Conservation (phyloP, 305 asterid species). For the Fraxinus nigra region DNA sequence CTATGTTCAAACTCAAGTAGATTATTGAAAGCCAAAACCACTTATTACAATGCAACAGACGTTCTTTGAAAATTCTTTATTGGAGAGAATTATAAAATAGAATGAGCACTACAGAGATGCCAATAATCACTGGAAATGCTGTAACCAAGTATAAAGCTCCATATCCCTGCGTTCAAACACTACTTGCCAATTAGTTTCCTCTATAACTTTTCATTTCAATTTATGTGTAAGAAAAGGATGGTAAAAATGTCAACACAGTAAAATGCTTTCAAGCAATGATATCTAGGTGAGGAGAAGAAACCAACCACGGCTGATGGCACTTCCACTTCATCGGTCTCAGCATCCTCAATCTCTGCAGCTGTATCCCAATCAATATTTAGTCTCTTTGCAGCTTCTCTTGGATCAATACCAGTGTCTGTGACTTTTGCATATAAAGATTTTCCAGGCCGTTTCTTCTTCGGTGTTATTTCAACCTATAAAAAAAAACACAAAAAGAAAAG, state of each 20-base stretch:
- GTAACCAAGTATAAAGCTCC: constrained; percentile 96
- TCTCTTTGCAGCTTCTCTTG: constrained; percentile 78
- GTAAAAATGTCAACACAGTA: background rate
- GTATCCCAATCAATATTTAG: constrained; percentile 90
- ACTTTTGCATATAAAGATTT: constrained; percentile 78
- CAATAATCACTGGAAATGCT: constrained; percentile 87
- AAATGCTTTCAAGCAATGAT: background rate
- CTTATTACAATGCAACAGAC: background rate
- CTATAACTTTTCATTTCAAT: background rate
- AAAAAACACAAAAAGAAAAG: constrained; percentile 1
- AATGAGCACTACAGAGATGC: constrained; percentile 84
- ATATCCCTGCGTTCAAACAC: constrained; percentile 61
- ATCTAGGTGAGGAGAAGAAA: constrained; percentile 17
- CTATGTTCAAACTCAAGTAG: background rate
- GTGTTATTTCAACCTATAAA: constrained; percentile 52
- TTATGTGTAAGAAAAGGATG: background rate
- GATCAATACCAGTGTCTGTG: constrained; percentile 84
- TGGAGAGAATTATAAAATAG: constrained; percentile 89
- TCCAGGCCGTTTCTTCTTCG: constrained; percentile 47
- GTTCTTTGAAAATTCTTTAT: constrained; percentile 22
- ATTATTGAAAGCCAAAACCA: background rate
- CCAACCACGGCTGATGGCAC: constrained; percentile 80
- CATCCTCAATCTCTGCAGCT: constrained; percentile 83
- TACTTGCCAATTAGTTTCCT: background rate
- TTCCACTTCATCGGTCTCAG: constrained; percentile 52